Evolutionary conservation across 257 asterid genomes (phyloP).

Genomic region (Salvia rosmarinus): DNA sequence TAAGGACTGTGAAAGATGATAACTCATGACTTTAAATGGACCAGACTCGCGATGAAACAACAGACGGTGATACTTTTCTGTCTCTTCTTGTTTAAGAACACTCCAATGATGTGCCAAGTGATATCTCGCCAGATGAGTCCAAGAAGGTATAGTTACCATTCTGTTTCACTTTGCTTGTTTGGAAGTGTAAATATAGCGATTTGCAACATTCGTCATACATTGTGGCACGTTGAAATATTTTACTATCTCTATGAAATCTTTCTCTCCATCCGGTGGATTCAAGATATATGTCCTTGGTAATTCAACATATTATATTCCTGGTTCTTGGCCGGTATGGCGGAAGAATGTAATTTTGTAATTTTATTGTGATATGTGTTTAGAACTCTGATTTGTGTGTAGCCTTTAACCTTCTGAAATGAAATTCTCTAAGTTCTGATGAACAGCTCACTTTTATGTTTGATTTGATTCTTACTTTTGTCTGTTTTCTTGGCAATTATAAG

Average conservation of each 20-base stretch:
- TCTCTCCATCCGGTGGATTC: background rate
- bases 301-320: background rate
- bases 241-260: background rate
- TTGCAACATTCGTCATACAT: background rate
- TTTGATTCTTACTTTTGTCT: background rate
- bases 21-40: slow-evolving; percentile 44
- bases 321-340: background rate
- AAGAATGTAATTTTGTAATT: background rate
- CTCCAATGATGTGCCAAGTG: slow-evolving; percentile 40
- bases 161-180: slow-evolving; percentile 17
- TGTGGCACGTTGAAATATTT: background rate
- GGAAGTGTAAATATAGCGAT: background rate
- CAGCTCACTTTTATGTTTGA: background rate
- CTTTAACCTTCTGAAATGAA: background rate
- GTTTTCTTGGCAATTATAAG: background rate
- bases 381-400: slow-evolving; percentile 5
- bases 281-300: background rate
- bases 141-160: slow-evolving; percentile 53
- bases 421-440: background rate
- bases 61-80: slow-evolving; percentile 37
- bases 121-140: slow-evolving; percentile 38
- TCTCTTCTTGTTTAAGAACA: slow-evolving; percentile 50
- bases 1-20: slow-evolving; percentile 52
- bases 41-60: slow-evolving; percentile 35
- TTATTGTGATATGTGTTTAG: background rate